Conservation (phyloP, 148 eudicot genomes). For the Suaeda aralocaspica region DNA sequence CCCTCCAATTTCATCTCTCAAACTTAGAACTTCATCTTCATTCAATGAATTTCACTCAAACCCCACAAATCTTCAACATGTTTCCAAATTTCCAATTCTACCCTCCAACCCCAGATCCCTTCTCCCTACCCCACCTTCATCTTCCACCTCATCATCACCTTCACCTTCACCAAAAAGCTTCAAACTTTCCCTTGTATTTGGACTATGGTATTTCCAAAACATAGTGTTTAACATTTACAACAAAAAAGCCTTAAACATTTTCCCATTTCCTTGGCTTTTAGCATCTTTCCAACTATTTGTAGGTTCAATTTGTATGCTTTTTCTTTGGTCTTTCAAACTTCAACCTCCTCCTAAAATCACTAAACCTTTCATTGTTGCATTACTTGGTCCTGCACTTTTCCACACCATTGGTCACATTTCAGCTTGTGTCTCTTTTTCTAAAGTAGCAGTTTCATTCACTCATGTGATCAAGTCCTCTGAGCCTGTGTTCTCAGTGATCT, state of each 20-base stretch:
- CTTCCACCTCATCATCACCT: slow-evolving; percentile 38
- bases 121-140: slow-evolving; percentile 39
- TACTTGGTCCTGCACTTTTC: slow-evolving; percentile 80
- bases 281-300: slow-evolving; percentile 83
- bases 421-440: slow-evolving; percentile 86
- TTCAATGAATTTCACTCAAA: slow-evolving; percentile 17
- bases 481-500: slow-evolving; percentile 74
- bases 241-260: slow-evolving; percentile 72
- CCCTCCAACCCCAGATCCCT: slow-evolving; percentile 32
- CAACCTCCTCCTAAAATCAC: slow-evolving; percentile 76
- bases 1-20: slow-evolving; percentile 18
- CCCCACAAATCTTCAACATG: slow-evolving; percentile 13
- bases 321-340: slow-evolving; percentile 67
- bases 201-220: slow-evolving; percentile 86
- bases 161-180: slow-evolving; percentile 39
- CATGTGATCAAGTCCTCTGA: slow-evolving; percentile 87
- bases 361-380: slow-evolving; percentile 59
- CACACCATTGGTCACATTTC: slow-evolving; percentile 92
- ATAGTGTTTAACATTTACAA: slow-evolving; percentile 81
- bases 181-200: slow-evolving; percentile 65
- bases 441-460: slow-evolving; percentile 90
- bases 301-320: slow-evolving; percentile 75
- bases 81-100: too few species aligned
- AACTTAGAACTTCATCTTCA: slow-evolving; percentile 6
- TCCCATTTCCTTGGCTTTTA: slow-evolving; percentile 87